Conservation (phyloP, 75 land plant species). For the Chamaecyparis obtusa region DNA sequence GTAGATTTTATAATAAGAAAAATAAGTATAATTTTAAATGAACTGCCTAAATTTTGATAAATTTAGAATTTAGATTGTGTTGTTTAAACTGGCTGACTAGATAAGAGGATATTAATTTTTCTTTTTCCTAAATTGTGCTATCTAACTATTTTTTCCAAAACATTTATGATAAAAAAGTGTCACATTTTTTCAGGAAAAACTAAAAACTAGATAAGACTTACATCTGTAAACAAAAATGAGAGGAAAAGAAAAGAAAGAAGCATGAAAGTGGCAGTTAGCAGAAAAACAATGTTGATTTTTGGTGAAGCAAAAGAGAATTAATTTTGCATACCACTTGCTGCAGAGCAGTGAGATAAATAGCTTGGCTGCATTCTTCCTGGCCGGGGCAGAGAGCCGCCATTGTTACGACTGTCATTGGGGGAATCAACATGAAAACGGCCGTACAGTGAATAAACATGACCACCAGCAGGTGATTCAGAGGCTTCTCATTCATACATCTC, state of each 20-base stretch:
- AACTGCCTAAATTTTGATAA: too few species aligned
- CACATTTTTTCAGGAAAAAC: too few species aligned
- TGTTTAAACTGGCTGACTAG: too few species aligned
- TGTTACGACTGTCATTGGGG: conserved; percentile 70
- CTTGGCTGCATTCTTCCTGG: conserved; percentile 59
- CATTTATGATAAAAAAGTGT: too few species aligned
- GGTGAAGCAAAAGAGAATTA: neutral
- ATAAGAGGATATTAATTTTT: too few species aligned
- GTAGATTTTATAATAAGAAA: too few species aligned
- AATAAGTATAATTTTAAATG: too few species aligned
- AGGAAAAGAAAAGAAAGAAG: neutral
- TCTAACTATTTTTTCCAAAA: too few species aligned
- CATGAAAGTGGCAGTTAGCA: neutral
- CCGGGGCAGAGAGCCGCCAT: conserved; percentile 79
- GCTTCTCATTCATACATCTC: neutral
- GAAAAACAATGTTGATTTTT: neutral
- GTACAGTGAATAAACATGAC: conserved; percentile 36
- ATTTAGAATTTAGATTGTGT: too few species aligned
- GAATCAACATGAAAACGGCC: conserved; percentile 41
- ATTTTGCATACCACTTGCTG: conserved; percentile 50
- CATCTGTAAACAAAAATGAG: neutral
- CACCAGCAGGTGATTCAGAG: conserved; percentile 39
- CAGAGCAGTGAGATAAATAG: conserved; percentile 63
- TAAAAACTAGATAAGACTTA: too few species aligned
- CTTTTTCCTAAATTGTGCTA: too few species aligned